Conservation (phyloP, 1,284 basidiomycete species). For the Dichomitus squalens region DNA sequence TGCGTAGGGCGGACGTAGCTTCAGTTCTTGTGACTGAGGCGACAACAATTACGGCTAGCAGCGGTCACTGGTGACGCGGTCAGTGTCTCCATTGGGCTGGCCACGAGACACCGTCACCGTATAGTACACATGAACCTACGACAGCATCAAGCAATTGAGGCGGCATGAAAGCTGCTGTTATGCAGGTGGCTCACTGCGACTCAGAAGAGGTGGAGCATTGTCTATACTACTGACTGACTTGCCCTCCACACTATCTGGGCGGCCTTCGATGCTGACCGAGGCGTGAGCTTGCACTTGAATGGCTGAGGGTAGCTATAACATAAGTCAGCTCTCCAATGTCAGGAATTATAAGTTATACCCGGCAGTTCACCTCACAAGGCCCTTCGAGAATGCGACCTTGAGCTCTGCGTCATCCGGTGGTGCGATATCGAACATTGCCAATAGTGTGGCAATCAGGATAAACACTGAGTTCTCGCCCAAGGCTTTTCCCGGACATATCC, state of each 20-base stretch:
- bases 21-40: too few species aligned
- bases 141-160: too few species aligned
- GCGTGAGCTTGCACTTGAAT: constrained; percentile 21
- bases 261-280: constrained; percentile 14
- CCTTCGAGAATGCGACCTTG: constrained; percentile 8
- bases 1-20: too few species aligned
- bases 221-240: neutral
- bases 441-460: constrained; percentile 26
- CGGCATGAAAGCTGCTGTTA: too few species aligned
- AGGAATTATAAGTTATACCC: neutral
- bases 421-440: constrained; percentile 27
- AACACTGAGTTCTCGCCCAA: constrained; percentile 30
- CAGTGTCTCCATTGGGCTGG: too few species aligned
- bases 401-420: constrained; percentile 11
- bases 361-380: constrained; percentile 19
- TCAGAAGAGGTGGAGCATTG: too few species aligned
- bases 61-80: too few species aligned
- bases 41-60: too few species aligned
- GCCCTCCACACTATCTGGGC: constrained; percentile 4
- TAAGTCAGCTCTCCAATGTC: too few species aligned
- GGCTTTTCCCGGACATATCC: constrained; percentile 29
- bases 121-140: too few species aligned
- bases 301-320: constrained; percentile 17
- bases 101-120: too few species aligned
- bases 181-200: too few species aligned